These are phyloP conservation scores for Candida caryicola DNA, from an alignment of 805 yeast genomes.

Conservation along the genomic window DNA sequence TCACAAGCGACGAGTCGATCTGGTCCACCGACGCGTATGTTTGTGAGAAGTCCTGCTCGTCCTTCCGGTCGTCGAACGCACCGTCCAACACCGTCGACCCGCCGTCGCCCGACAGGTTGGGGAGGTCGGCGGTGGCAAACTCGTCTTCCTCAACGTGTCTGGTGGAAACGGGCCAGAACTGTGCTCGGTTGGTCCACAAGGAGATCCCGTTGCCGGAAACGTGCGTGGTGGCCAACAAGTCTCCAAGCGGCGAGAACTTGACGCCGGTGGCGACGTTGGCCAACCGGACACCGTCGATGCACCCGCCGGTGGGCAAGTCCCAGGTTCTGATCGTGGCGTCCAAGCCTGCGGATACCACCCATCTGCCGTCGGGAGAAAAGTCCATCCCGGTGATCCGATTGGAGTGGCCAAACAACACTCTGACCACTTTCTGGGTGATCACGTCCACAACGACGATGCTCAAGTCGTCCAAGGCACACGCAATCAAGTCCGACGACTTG, in stretches of 20 bases:
- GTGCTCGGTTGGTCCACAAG: constrained; percentile 89
- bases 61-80: constrained; percentile 54
- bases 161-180: constrained; percentile 72
- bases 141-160: constrained; percentile 75
- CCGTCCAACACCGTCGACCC: constrained; percentile 73
- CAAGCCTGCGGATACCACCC: constrained; percentile 80
- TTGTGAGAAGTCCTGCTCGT: constrained; percentile 27
- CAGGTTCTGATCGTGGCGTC: constrained; percentile 92
- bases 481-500: constrained; percentile 77
- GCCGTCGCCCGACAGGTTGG: constrained; percentile 77
- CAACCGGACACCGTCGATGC: constrained; percentile 86
- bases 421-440: constrained; percentile 74
- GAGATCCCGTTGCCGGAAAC: constrained; percentile 86
- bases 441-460: constrained; percentile 81
- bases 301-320: constrained; percentile 96
- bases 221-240: constrained; percentile 87
- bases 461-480: constrained; percentile 82
- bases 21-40: constrained; percentile 58
- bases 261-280: constrained; percentile 78
- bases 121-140: constrained; percentile 60
- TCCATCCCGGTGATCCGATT: constrained; percentile 85
- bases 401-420: constrained; percentile 86
- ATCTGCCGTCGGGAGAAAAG: constrained; percentile 92
- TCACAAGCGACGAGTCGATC: constrained; percentile 58
- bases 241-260: constrained; percentile 83